Percentiles rank a stretch among this genome's conserved stretches.
phyloP scores from a whole-genome alignment of 2,329 filamentous ascomycete genomes.

The Talaromyces islandicus region DNA sequence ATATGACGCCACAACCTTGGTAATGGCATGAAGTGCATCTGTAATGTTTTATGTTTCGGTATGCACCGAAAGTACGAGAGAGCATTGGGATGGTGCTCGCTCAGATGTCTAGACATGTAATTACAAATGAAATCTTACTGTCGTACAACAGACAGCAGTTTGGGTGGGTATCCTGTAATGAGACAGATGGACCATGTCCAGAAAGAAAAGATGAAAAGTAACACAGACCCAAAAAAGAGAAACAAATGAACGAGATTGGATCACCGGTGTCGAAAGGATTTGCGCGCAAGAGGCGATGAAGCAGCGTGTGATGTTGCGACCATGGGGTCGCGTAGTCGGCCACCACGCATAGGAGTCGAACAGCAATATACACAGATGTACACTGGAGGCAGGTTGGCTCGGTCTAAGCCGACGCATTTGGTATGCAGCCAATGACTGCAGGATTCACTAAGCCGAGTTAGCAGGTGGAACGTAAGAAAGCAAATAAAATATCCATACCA shows the following conservation, averaged over 20 bases:
- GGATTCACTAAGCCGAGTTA: conserved; percentile 41
- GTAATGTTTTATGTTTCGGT: not conserved
- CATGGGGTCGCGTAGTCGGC: conserved; percentile 29
- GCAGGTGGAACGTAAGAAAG: not conserved
- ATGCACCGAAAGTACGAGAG: too few relatives aligned
- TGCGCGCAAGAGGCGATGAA: conserved; percentile 37
- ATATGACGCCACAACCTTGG: not conserved
- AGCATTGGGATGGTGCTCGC: too few relatives aligned
- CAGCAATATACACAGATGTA: conserved; percentile 50
- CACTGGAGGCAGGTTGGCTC: conserved; percentile 40
- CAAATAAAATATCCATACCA: conserved; percentile 36
- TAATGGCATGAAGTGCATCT: not conserved
- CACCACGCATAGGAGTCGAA: conserved; percentile 35
- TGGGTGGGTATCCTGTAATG: conserved; percentile 10
- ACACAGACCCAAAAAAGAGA: not conserved
- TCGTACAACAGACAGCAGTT: not conserved
- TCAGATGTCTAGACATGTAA: not conserved
- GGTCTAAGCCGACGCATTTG: conserved; percentile 51
- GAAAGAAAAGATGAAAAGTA: not conserved
- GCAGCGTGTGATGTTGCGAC: conserved; percentile 25
- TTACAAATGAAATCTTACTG: not conserved
- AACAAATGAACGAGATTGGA: not conserved
- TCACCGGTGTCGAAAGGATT: conserved; percentile 33
- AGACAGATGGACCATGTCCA: conserved; percentile 1
- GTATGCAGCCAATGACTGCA: conserved; percentile 60